phyloP scores from a whole-genome alignment of 2,329 filamentous ascomycete species.

The Acarospora socialis region DNA sequence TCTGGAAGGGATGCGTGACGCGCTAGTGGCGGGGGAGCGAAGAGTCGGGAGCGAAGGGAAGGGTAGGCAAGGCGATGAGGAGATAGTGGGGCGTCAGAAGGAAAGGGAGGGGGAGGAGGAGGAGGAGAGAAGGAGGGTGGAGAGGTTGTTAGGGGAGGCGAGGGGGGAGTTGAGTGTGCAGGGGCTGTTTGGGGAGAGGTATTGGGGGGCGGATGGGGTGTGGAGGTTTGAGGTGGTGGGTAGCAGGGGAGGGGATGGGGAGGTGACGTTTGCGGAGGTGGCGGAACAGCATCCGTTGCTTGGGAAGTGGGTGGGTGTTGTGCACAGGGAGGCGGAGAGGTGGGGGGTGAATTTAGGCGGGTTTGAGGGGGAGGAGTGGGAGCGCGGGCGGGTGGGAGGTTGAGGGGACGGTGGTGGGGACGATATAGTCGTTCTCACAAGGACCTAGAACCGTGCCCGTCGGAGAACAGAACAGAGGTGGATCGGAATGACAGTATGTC shows the following conservation, averaged over 20 bases:
- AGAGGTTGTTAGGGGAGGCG: slow-evolving; percentile 4
- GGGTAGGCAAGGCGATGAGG: neutral
- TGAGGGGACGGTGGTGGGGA: slow-evolving; percentile 4
- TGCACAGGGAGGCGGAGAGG: slow-evolving; percentile 6
- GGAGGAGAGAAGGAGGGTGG: neutral
- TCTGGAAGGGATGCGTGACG: slow-evolving; percentile 49
- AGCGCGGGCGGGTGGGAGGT: slow-evolving; percentile 7
- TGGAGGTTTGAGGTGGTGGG: slow-evolving; percentile 12
- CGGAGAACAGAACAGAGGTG: too few species aligned
- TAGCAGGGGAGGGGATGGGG: slow-evolving; percentile 5
- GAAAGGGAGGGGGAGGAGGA: neutral
- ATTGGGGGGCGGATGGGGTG: slow-evolving; percentile 10
- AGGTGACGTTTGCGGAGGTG: slow-evolving; percentile 10
- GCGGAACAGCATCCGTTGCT: slow-evolving; percentile 11
- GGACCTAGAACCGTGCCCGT: too few species aligned
- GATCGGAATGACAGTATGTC: too few species aligned
- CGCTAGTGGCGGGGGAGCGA: neutral
- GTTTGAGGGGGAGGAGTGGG: slow-evolving; percentile 11
- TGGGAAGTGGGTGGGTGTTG: slow-evolving; percentile 6
- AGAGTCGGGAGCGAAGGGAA: neutral
- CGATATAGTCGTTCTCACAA: too few species aligned
- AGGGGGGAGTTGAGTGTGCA: slow-evolving; percentile 10
- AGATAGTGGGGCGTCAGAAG: neutral
- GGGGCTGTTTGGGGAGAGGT: slow-evolving; percentile 7
- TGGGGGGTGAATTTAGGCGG: slow-evolving; percentile 4